Evolutionary conservation across 225 moss, liverwort and hornwort species (phyloP), one percentile per base, ranked within the genome.

Genomic region (Marchantia paleacea): DNA sequence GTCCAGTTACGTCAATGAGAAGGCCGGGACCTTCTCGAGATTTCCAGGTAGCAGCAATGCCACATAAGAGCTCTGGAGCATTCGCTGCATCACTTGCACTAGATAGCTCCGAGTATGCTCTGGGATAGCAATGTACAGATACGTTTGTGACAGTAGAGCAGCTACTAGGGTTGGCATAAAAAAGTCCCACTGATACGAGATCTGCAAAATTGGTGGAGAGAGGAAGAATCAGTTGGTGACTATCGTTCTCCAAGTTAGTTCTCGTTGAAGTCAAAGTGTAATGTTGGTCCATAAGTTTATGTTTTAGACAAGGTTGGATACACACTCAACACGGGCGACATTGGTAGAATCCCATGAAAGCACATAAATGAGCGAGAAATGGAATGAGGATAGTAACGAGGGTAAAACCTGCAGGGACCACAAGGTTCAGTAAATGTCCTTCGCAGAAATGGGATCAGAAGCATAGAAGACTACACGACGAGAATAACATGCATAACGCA

Each of bases 171-270:
- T 84, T 85, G 48, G 89, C 86, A 81, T 88, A 95, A 78, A 92
- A 99, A 30, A 92, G 90, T 69, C 92, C 95, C 31, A 95, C 84
- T 80, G 95, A 84, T 54, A 86, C 84, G 79, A 99, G 84, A 89
- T 99, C 99, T 96, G 89, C 86, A 84, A 51, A 16, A 77, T 47
- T 75, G 64, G 71, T 28, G 29, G 39, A 68, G 12, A 71, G 18
- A 22, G 49, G 18, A 71, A 48, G 13, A n/a, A 31, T 68, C 11
- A 68, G 5, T 25, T 22, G 3, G 6, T 24, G 62, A 62, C 62
- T 9, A 10, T 62, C n/a, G 62, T 22, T 24, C 62, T 24, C 3
- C 6, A 62, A 24, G 10, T 2, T 39, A 62, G 0, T 62, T 22
- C n/a, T 62, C n/a, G 4, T 57, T 15, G 20, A 16, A 58, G 15